A percentile compares a stretch with the other conserved stretches of the same genome.
These are phyloP conservation scores for Phaeosphaeriaceae sp. DNA, from an alignment of 2,329 filamentous ascomycete species.

Conservation along the genomic window DNA sequence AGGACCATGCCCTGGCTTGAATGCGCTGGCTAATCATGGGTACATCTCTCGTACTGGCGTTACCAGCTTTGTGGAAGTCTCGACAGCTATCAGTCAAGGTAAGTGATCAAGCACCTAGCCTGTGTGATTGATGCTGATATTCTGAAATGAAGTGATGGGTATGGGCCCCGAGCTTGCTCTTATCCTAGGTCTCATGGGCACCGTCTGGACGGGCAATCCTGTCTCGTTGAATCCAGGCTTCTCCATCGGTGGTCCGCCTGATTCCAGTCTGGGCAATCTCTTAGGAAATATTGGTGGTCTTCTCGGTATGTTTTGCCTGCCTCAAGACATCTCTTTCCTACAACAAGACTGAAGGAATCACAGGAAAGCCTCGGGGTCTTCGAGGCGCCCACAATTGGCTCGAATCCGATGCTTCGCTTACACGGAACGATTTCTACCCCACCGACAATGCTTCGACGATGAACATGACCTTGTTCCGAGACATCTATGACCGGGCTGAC, in stretches of 20 bases:
- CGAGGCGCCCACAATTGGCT: constrained; percentile 57
- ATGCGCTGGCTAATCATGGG: constrained; percentile 52
- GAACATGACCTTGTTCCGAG: constrained; percentile 55
- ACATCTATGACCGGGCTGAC: constrained; percentile 49
- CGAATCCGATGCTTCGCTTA: constrained; percentile 51
- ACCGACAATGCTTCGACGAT: constrained; percentile 49
- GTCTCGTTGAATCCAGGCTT: constrained; percentile 59
- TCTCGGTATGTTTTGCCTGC: constrained; percentile 47
- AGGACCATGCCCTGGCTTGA: constrained; percentile 53
- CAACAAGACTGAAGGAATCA: constrained; percentile 23
- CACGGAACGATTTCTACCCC: constrained; percentile 54
- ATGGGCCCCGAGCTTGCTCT: constrained; percentile 57
- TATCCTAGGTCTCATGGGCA: constrained; percentile 53
- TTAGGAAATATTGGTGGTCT: constrained; percentile 54
- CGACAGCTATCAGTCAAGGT: constrained; percentile 53
- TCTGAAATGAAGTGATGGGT: constrained; percentile 43
- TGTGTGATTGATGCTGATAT: not conserved
- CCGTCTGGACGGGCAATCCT: constrained; percentile 59
- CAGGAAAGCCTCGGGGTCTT: constrained; percentile 51
- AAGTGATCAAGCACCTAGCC: constrained; percentile 22
- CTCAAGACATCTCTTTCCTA: constrained; percentile 37
- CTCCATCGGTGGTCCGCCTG: constrained; percentile 56
- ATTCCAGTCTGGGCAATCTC: constrained; percentile 43
- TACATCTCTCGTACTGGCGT: constrained; percentile 44
- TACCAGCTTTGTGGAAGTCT: constrained; percentile 51